Evolutionary conservation across 352 stramenopile species (phyloP).

Genomic region (Phytopythium aichiense): DNA sequence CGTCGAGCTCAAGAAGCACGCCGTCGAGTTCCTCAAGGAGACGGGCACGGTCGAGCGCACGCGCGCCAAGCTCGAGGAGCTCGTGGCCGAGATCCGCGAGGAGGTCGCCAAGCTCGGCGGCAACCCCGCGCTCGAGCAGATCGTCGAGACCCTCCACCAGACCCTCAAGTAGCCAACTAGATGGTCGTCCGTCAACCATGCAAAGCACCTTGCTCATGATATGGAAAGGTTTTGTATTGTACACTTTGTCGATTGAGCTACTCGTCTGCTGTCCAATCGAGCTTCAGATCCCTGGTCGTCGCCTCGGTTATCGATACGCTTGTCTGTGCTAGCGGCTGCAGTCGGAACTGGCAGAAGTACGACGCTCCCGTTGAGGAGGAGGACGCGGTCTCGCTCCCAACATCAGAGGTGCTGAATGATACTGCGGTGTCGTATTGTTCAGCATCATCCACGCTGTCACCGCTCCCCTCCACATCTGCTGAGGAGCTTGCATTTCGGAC

Average conservation of each 20-base stretch:
- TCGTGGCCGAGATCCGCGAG: constrained; percentile 38
- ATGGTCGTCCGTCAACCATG: background rate
- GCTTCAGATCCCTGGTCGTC: constrained; percentile 12
- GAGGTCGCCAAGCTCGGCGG: constrained; percentile 50
- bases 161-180: constrained; percentile 24
- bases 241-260: constrained; percentile 1
- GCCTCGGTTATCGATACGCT: constrained; percentile 23
- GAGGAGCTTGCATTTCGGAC: constrained; percentile 5
- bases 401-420: background rate
- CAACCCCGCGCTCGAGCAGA: constrained; percentile 52
- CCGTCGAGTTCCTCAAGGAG: constrained; percentile 80
- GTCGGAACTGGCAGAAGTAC: constrained; percentile 32
- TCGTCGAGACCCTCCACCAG: constrained; percentile 48
- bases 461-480: background rate
- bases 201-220: background rate
- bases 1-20: constrained; percentile 94
- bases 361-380: background rate
- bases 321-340: constrained; percentile 20
- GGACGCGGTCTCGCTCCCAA: background rate
- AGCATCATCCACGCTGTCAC: constrained; percentile 8
- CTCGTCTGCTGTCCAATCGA: constrained; percentile 24
- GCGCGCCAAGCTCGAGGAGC: constrained; percentile 50
- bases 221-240: background rate
- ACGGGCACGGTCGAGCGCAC: constrained; percentile 54
- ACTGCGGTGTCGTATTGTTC: background rate